Evolutionary conservation across 1,139 yeast genomes (phyloP).

Genomic region (Saccharomyces hybrid): DNA sequence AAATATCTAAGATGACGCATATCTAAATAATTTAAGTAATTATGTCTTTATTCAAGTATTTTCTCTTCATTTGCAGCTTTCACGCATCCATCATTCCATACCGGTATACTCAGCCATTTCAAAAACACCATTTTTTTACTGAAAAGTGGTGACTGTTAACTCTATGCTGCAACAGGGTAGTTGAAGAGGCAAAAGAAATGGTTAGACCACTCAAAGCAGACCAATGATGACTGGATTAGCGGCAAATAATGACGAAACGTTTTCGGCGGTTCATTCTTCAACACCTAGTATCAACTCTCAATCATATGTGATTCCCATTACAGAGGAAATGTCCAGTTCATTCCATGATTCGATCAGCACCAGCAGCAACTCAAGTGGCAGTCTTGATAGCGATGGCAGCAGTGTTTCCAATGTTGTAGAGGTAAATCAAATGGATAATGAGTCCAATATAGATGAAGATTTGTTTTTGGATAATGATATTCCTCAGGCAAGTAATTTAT

Average conservation of each 20-base stretch:
- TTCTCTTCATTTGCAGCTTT: not conserved
- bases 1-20: not conserved
- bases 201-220: not conserved
- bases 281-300: slow-evolving; percentile 27
- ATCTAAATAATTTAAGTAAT: not conserved
- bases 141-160: not conserved
- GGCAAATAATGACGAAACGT: slow-evolving; percentile 5
- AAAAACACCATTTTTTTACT: not conserved
- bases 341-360: slow-evolving; percentile 3
- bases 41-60: not conserved
- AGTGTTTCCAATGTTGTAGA: not conserved
- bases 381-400: slow-evolving; percentile 1
- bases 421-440: slow-evolving; percentile 1
- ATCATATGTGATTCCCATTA: slow-evolving; percentile 25
- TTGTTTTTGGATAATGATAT: slow-evolving; percentile 14
- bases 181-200: not conserved
- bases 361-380: not conserved
- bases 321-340: slow-evolving; percentile 13
- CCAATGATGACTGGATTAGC: not conserved
- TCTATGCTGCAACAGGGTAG: no score
- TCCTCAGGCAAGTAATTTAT: slow-evolving; percentile 14
- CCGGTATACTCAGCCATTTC: not conserved
- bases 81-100: not conserved
- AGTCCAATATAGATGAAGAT: slow-evolving; percentile 9
- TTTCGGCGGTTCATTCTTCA: slow-evolving; percentile 10